Conservation (phyloP, 1,284 basidiomycete species). For the Schizophyllum commune region DNA sequence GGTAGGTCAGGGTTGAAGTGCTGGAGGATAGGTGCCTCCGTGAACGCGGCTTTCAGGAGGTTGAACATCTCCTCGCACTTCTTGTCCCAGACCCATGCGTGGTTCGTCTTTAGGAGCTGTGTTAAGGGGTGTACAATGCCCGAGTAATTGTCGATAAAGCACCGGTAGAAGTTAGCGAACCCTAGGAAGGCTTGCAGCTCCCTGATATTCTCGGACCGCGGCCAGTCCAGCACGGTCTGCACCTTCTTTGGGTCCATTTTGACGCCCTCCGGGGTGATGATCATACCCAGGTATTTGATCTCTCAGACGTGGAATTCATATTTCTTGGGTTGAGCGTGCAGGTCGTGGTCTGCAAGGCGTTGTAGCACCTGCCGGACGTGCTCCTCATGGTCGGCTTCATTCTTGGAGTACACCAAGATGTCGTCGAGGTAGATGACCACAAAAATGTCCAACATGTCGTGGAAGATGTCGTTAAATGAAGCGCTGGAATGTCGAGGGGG, state of each 20-base stretch:
- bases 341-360: slow-evolving; percentile 17
- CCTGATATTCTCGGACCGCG: slow-evolving; percentile 16
- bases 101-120: slow-evolving; percentile 17
- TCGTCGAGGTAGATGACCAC: slow-evolving; percentile 16
- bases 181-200: slow-evolving; percentile 3
- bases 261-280: slow-evolving; percentile 22
- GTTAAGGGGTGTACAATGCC: slow-evolving; percentile 24
- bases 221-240: slow-evolving; percentile 30
- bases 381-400: slow-evolving; percentile 15
- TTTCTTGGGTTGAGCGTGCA: slow-evolving; percentile 24
- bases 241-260: slow-evolving; percentile 31
- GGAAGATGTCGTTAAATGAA: slow-evolving; percentile 12
- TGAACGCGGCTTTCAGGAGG: slow-evolving; percentile 23
- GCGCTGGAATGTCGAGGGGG: slow-evolving; percentile 6
- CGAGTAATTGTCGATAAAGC: slow-evolving; percentile 31
- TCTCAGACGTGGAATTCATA: slow-evolving; percentile 23
- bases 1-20: slow-evolving; percentile 24
- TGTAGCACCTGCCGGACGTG: slow-evolving; percentile 24
- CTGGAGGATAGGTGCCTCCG: slow-evolving; percentile 22
- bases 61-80: slow-evolving; percentile 18
- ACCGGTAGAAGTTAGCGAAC: slow-evolving; percentile 19
- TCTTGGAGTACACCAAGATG: slow-evolving; percentile 15
- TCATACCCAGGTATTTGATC: no score
- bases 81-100: slow-evolving; percentile 17
- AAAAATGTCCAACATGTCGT: slow-evolving; percentile 5